A percentile compares a stretch with the other conserved stretches of the same genome.
Conservation (phyloP, 2,329 filamentous ascomycete genomes). For the Didymosphaeria variabile region DNA sequence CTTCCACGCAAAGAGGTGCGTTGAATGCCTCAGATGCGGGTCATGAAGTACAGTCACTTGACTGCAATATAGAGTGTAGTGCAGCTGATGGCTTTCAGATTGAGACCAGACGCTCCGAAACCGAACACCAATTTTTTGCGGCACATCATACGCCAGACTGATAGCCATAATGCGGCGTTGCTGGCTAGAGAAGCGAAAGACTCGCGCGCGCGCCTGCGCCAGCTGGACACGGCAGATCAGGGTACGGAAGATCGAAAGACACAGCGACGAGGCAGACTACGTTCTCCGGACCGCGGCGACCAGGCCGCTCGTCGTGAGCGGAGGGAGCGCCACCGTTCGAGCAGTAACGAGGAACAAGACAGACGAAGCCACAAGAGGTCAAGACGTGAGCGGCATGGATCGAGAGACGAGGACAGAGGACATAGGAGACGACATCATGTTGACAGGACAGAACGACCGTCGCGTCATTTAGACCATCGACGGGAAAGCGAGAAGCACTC, state of each 20-base stretch:
- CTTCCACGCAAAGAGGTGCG: conserved; percentile 65
- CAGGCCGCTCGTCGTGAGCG: conserved; percentile 26
- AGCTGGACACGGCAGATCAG: conserved; percentile 35
- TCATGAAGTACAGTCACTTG: conserved; percentile 10
- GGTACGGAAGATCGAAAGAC: conserved; percentile 23
- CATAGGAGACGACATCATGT: conserved; percentile 12
- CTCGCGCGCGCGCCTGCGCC: conserved; percentile 72
- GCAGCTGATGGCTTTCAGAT: conserved; percentile 51
- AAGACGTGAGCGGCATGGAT: conserved; percentile 14
- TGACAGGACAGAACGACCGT: conserved; percentile 21
- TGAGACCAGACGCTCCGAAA: conserved; percentile 75
- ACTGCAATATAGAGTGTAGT: not conserved
- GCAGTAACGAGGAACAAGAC: conserved; percentile 28
- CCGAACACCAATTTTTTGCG: conserved; percentile 91
- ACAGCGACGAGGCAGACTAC: conserved; percentile 21
- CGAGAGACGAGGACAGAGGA: not conserved
- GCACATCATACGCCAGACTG: conserved; percentile 87
- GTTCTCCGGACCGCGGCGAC: conserved; percentile 25
- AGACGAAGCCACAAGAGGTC: conserved; percentile 13
- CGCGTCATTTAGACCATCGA: conserved; percentile 27
- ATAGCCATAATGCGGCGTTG: conserved; percentile 87
- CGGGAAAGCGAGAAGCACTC: conserved; percentile 21
- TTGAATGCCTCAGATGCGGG: conserved; percentile 19
- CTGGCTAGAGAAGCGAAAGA: conserved; percentile 86
- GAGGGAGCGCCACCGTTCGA: conserved; percentile 27